Conservation (phyloP, 78 protist genomes). For the Trichosphaerium sp. region DNA sequence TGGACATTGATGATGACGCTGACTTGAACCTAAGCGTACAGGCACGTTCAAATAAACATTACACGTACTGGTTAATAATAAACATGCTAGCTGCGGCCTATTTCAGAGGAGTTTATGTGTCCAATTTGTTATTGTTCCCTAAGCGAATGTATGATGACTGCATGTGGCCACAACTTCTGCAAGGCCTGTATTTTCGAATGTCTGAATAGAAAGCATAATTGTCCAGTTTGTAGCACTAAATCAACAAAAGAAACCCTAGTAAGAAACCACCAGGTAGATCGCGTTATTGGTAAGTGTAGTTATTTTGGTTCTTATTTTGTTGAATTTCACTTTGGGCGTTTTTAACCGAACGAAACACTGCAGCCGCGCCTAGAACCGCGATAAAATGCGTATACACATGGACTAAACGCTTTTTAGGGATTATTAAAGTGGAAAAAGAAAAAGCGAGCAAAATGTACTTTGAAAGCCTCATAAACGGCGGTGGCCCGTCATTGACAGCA, state of each 20-base stretch:
- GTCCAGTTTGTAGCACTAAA: slow-evolving; percentile 24
- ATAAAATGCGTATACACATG: too few relatives aligned
- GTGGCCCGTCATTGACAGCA: neutral
- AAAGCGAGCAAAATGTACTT: neutral
- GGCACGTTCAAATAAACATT: slow-evolving; percentile 7
- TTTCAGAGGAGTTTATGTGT: slow-evolving; percentile 26
- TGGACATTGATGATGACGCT: slow-evolving; percentile 20
- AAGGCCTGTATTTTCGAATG: slow-evolving; percentile 23
- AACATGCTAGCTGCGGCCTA: slow-evolving; percentile 8
- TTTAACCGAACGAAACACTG: too few relatives aligned
- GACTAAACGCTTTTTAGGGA: neutral
- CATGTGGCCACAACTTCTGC: slow-evolving; percentile 47
- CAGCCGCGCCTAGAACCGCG: too few relatives aligned
- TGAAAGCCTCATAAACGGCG: neutral
- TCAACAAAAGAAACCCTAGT: slow-evolving; percentile 9
- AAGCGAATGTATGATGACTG: slow-evolving; percentile 7
- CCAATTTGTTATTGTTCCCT: slow-evolving; percentile 34
- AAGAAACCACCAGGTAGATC: slow-evolving; percentile 28
- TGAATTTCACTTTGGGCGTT: too few relatives aligned
- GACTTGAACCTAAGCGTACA: slow-evolving; percentile 2
- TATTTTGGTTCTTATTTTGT: too few relatives aligned
- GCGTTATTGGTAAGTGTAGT: too few relatives aligned
- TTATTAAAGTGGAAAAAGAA: neutral
- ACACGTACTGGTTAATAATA: neutral
- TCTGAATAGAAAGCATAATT: slow-evolving; percentile 41